Percentiles rank a stretch among this genome's conserved stretches.
phyloP scores from a whole-genome alignment of 768 basidiomycete species.

The Holtermanniella nyarrowii region DNA sequence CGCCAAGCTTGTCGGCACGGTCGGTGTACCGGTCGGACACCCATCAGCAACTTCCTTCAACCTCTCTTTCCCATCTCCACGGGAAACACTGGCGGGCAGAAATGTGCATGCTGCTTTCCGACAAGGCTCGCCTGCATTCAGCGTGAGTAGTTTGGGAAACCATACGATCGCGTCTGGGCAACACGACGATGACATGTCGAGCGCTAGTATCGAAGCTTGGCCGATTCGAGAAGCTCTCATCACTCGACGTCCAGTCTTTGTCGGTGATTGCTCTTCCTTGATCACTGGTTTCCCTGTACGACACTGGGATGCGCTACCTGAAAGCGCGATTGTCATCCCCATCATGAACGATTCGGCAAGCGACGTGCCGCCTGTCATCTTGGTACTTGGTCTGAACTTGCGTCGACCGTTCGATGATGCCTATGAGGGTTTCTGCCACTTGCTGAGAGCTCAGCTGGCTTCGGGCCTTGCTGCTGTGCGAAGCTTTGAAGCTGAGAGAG shows the following conservation, averaged over 20 bases:
- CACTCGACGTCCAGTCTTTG: constrained; percentile 19
- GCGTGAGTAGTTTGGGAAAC: constrained; percentile 17
- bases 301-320: constrained; percentile 35
- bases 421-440: constrained; percentile 27
- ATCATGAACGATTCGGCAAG: constrained; percentile 32
- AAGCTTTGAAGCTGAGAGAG: constrained; percentile 30
- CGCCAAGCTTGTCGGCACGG: constrained; percentile 21
- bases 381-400: constrained; percentile 31
- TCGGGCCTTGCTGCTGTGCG: constrained; percentile 33
- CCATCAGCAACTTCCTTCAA: constrained; percentile 10
- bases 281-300: constrained; percentile 25
- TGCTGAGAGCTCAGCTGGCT: constrained; percentile 26
- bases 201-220: constrained; percentile 15
- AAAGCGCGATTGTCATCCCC: constrained; percentile 27
- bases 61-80: too few relatives aligned
- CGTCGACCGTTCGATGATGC: constrained; percentile 33
- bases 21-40: constrained; percentile 31
- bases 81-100: too few relatives aligned
- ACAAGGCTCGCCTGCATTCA: constrained; percentile 8
- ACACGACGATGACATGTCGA: constrained; percentile 3
- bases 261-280: constrained; percentile 27
- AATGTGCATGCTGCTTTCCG: background rate
- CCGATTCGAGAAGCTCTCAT: constrained; percentile 29
- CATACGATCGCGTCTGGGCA: background rate
- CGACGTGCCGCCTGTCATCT: constrained; percentile 25